These are phyloP conservation scores for Theileria parva DNA, from an alignment of 169 alveolate species.

Conservation along the genomic window DNA sequence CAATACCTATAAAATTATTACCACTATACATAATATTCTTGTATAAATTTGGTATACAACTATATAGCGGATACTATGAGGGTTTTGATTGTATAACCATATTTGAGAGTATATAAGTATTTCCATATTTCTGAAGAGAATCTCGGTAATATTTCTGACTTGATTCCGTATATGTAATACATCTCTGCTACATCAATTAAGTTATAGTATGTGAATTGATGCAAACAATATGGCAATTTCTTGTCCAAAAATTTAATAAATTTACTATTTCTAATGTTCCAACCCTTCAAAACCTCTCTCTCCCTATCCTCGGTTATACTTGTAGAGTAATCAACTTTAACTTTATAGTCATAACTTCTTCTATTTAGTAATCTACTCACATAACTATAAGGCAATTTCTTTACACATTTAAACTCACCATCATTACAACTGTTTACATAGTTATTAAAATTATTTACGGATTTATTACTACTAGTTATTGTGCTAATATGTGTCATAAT, in stretches of 20 bases:
- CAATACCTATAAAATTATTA: slow-evolving; percentile 34
- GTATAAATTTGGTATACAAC: background rate
- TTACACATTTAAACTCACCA: background rate
- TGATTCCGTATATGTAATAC: slow-evolving; percentile 41
- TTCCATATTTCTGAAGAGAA: slow-evolving; percentile 65
- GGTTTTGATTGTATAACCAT: slow-evolving; percentile 62
- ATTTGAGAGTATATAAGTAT: slow-evolving; percentile 46
- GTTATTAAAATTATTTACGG: background rate
- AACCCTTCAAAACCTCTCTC: slow-evolving; percentile 22
- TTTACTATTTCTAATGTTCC: slow-evolving; percentile 31
- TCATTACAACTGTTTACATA: background rate
- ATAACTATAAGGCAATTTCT: slow-evolving; percentile 14
- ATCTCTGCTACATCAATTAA: slow-evolving; percentile 62
- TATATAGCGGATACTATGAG: slow-evolving; percentile 36
- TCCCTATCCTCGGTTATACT: background rate
- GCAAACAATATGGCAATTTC: slow-evolving; percentile 36
- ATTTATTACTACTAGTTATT: background rate
- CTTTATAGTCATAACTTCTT: slow-evolving; percentile 12
- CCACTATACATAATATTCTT: background rate
- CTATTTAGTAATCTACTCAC: background rate
- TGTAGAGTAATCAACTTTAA: slow-evolving; percentile 29
- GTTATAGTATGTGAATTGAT: slow-evolving; percentile 56
- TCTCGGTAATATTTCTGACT: slow-evolving; percentile 35
- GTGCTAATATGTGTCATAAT: background rate
- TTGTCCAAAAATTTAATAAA: slow-evolving; percentile 31